Base-by-base conservation (phyloP, 192 early-diverging fungal genomes). In the Entomortierella parvispora region DNA sequence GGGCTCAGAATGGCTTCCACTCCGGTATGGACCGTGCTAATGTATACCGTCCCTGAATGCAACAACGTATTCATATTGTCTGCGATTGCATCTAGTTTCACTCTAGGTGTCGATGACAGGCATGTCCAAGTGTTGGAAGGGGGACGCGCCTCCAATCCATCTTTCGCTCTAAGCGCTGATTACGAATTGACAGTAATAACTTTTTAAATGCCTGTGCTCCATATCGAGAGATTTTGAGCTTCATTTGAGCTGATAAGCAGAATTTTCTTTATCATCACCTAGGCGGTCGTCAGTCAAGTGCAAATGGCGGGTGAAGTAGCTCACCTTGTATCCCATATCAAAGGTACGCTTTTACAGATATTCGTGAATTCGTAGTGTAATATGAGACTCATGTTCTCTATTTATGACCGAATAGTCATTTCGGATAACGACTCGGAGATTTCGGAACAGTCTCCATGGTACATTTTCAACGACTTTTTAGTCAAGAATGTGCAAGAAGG, bases 391-490 rank as follows among this genome's bases (percentile, higher is more conserved):
- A 29, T 0, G 26, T 23, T 33, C 0, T 7, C 9, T n/a, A 15
- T 22, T 61, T 52, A 52, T 26, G 23, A 9, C 6, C 42, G 37
- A 46, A 80, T 66, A 75, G 71, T 76, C 7, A 31, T 62, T 6
- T 56, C 57, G 4, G 71, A 76, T 0, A 76, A 76, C 51, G 85
- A 85, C 56, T 62, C 80, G 53, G 75, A 78, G 15, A 50, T 48
- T 18, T 62, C 79, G 44, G 74, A 85, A 20, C 49, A 44, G 34
- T 62, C 60, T 0, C 78, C 87, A 31, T 99, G 97, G 97, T 86
- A 92, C 64, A 72, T 97, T 12, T 96, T 99, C 75, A 99, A 99
- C 74, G 96, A 98, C 81, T 99, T 99, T 72, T 82, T 94, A 43
- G 97, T 98, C 1, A 91, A 93, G 55, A 84, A 85, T 5, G 87